These are phyloP conservation scores for Cladosporium sp. DNA, from an alignment of 2,329 filamentous ascomycete species.

Conservation along the genomic window DNA sequence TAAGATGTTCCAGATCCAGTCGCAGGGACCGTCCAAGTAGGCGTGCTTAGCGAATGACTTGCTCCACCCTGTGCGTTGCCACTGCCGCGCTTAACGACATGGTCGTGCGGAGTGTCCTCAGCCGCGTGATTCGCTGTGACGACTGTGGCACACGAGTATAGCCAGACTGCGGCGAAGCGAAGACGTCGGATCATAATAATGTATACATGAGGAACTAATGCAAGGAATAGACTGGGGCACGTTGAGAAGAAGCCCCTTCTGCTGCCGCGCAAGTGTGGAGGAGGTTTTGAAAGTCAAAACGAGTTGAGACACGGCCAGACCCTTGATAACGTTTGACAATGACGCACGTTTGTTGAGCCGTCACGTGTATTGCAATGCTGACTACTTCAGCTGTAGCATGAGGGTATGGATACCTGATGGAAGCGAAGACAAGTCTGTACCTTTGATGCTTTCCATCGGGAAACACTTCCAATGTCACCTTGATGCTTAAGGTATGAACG, in stretches of 20 bases:
- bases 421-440: neutral
- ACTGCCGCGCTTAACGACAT: neutral
- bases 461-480: neutral
- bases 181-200: slow-evolving; percentile 1
- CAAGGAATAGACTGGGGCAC: neutral
- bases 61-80: slow-evolving; percentile 7
- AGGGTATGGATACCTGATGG: neutral
- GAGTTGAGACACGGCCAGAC: neutral
- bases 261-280: neutral
- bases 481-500: neutral
- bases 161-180: neutral
- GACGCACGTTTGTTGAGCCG: neutral
- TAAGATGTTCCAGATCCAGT: slow-evolving; percentile 15
- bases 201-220: slow-evolving; percentile 3
- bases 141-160: slow-evolving; percentile 1
- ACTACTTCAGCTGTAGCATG: neutral
- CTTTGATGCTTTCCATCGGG: neutral
- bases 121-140: neutral
- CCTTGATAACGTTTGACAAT: neutral
- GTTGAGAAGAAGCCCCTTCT: slow-evolving; percentile 2
- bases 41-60: neutral
- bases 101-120: neutral
- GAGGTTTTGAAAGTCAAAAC: neutral
- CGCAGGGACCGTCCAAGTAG: slow-evolving; percentile 15
- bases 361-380: neutral